Evolutionary conservation across 441 rosid species (phyloP), one percentile per base, ranked within the genome.

Genomic region (Raphanus hybrid): DNA sequence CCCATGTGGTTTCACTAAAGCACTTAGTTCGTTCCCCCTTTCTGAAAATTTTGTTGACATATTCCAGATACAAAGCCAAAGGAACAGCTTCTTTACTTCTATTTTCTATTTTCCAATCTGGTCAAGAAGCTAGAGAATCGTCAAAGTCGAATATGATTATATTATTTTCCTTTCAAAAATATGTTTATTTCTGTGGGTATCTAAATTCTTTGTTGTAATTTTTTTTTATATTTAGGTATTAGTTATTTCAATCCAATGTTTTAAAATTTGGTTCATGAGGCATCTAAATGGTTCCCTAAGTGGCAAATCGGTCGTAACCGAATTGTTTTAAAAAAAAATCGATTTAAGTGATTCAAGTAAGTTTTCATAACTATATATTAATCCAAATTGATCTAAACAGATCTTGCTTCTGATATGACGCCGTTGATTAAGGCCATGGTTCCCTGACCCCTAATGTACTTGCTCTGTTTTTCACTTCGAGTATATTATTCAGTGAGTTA

Each of bases 1-100:
- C 71, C 75, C 80, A 77, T 70, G 80, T 70, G 71, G 54, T 11
- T 71, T 77, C 72, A 64, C 48, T 58, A 71, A 77, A 71, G 72
- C 67, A 64, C 67, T 77, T 39, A 16, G 62, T 71, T 71, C 68
- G 14, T 52, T 65, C 71, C 11, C 11, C 32, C 58, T 41, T 70
- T 70, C 10, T 8, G 18, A 39, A 57, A 57, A 15, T 18, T 16
- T 70, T 35, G 69, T 75, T 45, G 18, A 61, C 3, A 45, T 59
- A 59, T 45, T 45, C 50, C 2, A 32, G 61, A 68, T 20, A 68
- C 34, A 2, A 50, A 41, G 57, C 66, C 23, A 20, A 61, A 61
- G 7, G 16, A 75, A 69, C 52, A 69, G 7, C 64, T 69, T 61
- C 74, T 68, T 58, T 75, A 37, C 69, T 63, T 34, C 34, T 62